Base-by-base conservation (phyloP, 169 alveolate species). In the Cyclospora cayetanensis region DNA sequence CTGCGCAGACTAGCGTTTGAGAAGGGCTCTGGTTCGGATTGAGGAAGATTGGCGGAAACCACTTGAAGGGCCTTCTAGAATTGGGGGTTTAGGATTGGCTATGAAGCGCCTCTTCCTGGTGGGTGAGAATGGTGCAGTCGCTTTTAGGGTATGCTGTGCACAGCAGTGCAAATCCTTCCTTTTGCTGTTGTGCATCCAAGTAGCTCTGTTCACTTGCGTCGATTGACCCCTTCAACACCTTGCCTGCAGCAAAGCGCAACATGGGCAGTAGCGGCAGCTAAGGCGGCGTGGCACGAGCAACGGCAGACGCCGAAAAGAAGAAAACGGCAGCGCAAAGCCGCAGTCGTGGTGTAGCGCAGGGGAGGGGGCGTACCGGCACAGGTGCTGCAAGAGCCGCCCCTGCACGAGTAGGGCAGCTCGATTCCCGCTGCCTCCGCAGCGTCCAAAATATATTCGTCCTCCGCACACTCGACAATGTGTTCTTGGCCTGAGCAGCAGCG, bases 381-480 rank as follows among this genome's bases (percentile, higher is more conserved):
- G 25, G 98, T 96, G 50, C 97, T 95, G 94, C 98, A 96, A 70
- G 97, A 94, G 20, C 98, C 98, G 1, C 97, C 97, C 20, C 98
- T 92, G 85, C 98, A 96, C 55, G 97, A 96, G 91, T 95, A 96
- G 27, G 98, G 98, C 60, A 96, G 94, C 42, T 96, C 98, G n/a
- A 96, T 91, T 22, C 96, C 97, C 25, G 95, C 97, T 15, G 92
- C 95, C 74, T 96, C 98, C 5, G 97, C 96, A 0, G 97, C 97
- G 50, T 96, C 98, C 89, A 96, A 90, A 86, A 96, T 95, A 92
- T 96, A 96, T 88, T 96, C 97, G 91, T 95, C 97, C 46, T 95
- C 97, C 27, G 85, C 93, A 72, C 98, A 95, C 90, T 95, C 97
- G 35, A 96, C 89, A 35, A 74, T 84, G 50, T 84, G 29, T 90